phyloP scores from a whole-genome alignment of 2,329 filamentous ascomycete species.

The Aspergillus sclerotialis region DNA sequence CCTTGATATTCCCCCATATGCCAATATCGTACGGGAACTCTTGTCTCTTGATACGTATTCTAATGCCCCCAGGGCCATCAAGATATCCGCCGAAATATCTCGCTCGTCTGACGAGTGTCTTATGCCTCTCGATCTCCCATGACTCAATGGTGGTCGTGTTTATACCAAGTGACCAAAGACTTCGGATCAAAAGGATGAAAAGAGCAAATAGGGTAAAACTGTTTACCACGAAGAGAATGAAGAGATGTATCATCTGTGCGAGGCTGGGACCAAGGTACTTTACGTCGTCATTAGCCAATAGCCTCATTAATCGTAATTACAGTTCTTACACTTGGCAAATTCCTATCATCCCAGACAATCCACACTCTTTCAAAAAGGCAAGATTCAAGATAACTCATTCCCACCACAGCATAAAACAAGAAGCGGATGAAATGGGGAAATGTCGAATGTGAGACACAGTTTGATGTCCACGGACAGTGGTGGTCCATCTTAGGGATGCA shows the following conservation, averaged over 20 bases:
- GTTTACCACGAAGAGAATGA: conserved; percentile 48
- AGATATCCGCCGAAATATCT: conserved; percentile 51
- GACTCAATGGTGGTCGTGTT: conserved; percentile 60
- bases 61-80: conserved; percentile 49
- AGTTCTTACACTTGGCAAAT: conserved; percentile 50
- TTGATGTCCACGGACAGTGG: conserved; percentile 60
- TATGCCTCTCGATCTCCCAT: conserved; percentile 51
- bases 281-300: conserved; percentile 2
- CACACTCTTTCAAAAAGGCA: conserved; percentile 47
- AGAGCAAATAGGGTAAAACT: conserved; percentile 52
- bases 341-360: conserved; percentile 48
- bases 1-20: conserved; percentile 52
- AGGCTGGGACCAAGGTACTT: conserved; percentile 54
- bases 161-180: conserved; percentile 47
- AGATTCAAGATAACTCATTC: conserved; percentile 51
- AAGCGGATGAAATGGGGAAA: conserved; percentile 61
- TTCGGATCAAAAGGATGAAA: conserved; percentile 47
- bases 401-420: conserved; percentile 51
- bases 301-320: too few relatives aligned
- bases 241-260: conserved; percentile 48
- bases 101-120: conserved; percentile 39
- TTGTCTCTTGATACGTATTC: conserved; percentile 49
- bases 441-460: conserved; percentile 60
- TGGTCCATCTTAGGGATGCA: conserved; percentile 62
- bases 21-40: conserved; percentile 63